Conservation (phyloP, 2,329 filamentous ascomycete species). For the Remersonia thermophila region DNA sequence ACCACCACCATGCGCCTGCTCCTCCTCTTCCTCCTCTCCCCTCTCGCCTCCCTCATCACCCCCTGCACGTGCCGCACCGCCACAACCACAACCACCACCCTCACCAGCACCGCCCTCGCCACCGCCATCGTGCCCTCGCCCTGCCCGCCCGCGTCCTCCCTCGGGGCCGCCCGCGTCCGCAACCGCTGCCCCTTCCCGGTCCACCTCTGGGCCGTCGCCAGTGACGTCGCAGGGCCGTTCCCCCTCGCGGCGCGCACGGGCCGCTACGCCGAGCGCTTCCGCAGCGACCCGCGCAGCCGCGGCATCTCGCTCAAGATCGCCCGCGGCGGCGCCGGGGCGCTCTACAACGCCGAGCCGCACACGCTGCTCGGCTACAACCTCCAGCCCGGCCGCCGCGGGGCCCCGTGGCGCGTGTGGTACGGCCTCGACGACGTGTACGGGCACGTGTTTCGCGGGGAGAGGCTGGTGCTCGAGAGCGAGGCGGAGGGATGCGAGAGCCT, state of each 20-base stretch:
- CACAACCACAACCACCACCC: slow-evolving; percentile 15
- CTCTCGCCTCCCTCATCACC: too few species aligned
- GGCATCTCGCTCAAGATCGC: slow-evolving; percentile 30
- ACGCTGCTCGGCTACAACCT: slow-evolving; percentile 29
- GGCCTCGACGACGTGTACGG: slow-evolving; percentile 30
- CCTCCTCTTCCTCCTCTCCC: too few species aligned
- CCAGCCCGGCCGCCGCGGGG: slow-evolving; percentile 12
- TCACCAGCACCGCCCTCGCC: slow-evolving; percentile 17
- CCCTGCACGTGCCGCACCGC: too few species aligned
- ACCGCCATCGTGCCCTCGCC: slow-evolving; percentile 7
- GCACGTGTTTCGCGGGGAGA: slow-evolving; percentile 25
- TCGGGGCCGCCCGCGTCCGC: slow-evolving; percentile 25
- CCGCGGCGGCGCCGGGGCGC: slow-evolving; percentile 20
- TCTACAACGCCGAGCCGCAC: slow-evolving; percentile 29
- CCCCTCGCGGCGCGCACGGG: slow-evolving; percentile 19
- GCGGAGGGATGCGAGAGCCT: too few species aligned
- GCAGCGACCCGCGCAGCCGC: slow-evolving; percentile 25
- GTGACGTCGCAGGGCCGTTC: slow-evolving; percentile 17
- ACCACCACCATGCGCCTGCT: too few species aligned
- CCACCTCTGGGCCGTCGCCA: slow-evolving; percentile 29
- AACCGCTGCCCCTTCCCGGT: slow-evolving; percentile 26
- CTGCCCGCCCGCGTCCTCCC: slow-evolving; percentile 13
- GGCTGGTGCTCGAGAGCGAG: slow-evolving; percentile 21
- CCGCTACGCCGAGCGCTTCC: slow-evolving; percentile 24
- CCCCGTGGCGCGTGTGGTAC: slow-evolving; percentile 28